Conservation (phyloP, 257 asterid genomes). For the Verbena officinalis region DNA sequence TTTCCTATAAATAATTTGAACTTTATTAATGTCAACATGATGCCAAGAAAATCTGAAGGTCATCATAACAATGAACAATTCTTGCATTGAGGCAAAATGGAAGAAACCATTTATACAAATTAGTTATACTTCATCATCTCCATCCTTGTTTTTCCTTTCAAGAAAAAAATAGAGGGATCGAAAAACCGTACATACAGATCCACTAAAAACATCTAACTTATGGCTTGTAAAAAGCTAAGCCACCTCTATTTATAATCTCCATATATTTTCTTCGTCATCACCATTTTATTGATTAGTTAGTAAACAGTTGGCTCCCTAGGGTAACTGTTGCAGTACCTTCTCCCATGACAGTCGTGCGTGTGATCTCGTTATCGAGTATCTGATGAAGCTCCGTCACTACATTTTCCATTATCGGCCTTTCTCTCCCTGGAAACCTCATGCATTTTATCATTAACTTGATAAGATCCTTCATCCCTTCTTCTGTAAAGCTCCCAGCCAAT, state of each 20-base stretch:
- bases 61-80: no score
- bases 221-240: neutral
- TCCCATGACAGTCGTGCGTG: constrained; percentile 58
- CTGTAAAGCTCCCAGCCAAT: constrained; percentile 55
- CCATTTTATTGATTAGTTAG: no score
- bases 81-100: neutral
- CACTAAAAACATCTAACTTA: neutral
- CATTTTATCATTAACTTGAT: constrained; percentile 52
- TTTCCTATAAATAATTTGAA: neutral
- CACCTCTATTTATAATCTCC: neutral
- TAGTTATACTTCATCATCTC: neutral
- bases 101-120: neutral
- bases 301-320: constrained; percentile 73
- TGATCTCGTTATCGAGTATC: constrained; percentile 62
- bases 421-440: constrained; percentile 49
- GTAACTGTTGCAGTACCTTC: constrained; percentile 61
- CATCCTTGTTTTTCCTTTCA: constrained; percentile 9
- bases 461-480: constrained; percentile 66
- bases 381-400: constrained; percentile 57
- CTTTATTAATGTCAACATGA: neutral
- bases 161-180: neutral
- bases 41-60: neutral
- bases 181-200: neutral
- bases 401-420: constrained; percentile 57
- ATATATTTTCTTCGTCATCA: neutral